Base-by-base conservation (phyloP, 2,329 filamentous ascomycete genomes). In the Blumeria graminis region DNA sequence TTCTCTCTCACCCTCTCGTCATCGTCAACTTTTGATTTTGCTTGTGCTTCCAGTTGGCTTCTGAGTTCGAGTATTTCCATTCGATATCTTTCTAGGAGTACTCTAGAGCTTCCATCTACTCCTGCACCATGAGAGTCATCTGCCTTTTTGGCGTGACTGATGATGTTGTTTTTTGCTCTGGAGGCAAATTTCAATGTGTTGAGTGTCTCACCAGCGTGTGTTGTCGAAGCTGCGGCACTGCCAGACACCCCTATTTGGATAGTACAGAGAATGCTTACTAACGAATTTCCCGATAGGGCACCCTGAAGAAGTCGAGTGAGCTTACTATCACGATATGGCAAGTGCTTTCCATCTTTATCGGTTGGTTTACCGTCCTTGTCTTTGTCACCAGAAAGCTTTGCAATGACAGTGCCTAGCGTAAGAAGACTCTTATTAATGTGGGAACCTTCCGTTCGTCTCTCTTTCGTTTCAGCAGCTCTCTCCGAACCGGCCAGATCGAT, bases 351-450 rank as follows among this genome's bases (percentile, higher is more conserved):
- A 62, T 94, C 86, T 65, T 88, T 89, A 63, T 93, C 87, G 14
- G 70, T 74, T 6, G 75, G 72, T 65, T 83, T 85, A 55, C 76
- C 77, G 57, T 84, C 76, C 68, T 88, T 90, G 45, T 94, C 86
- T 66, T 93, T 94, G 64, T 83, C 80, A 56, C 87, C 86, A 1
- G 90, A 93, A n/a, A 98, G 74, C 60, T 85, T 84, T 10, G 86
- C 85, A 66, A 98, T 95, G 64, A 98, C 92, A 0, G 87, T 98
- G 55, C 92, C 92, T 3, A 98, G 73, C 0, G 92, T 98, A 58
- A 98, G 78, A 65, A 98, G 71, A 68, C 88, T 95, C 71, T 96
- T 96, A 74, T 98, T 98, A 71, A 98, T 98, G 67, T 98, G 92
- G 11, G 90, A 90, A 60, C 92, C 92, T 70, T 98, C 92, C 14